These are phyloP conservation scores for Sugiyamaella americana DNA, from an alignment of 805 yeast species.

Conservation along the genomic window DNA sequence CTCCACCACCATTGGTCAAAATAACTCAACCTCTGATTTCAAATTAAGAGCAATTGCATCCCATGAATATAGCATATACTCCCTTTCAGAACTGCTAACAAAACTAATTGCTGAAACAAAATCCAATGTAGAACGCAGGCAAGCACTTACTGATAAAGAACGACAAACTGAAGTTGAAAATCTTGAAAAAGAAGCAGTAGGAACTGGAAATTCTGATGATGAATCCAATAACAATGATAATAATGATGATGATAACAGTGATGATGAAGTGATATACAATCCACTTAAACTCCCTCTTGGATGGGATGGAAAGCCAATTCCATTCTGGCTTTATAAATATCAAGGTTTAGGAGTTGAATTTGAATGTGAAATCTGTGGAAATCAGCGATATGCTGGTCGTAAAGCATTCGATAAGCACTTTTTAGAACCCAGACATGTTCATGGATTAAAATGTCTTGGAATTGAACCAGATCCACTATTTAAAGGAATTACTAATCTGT, in stretches of 20 bases:
- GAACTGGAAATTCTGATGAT: slow-evolving; percentile 20
- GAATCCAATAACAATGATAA: slow-evolving; percentile 15
- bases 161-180: slow-evolving; percentile 49
- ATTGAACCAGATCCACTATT: slow-evolving; percentile 50
- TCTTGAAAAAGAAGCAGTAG: slow-evolving; percentile 29
- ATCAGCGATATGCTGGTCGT: slow-evolving; percentile 65
- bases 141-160: slow-evolving; percentile 67
- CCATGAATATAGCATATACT: slow-evolving; percentile 38
- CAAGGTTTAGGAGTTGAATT: slow-evolving; percentile 75
- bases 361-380: slow-evolving; percentile 83
- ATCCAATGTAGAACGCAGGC: slow-evolving; percentile 52
- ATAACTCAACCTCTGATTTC: slow-evolving; percentile 1
- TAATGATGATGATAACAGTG: slow-evolving; percentile 32
- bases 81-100: slow-evolving; percentile 35
- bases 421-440: slow-evolving; percentile 56
- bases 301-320: slow-evolving; percentile 86
- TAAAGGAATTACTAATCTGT: slow-evolving; percentile 57
- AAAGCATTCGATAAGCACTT: slow-evolving; percentile 70
- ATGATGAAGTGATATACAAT: slow-evolving; percentile 33
- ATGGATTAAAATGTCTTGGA: slow-evolving; percentile 73
- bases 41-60: slow-evolving; percentile 24
- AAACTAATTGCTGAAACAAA: slow-evolving; percentile 46
- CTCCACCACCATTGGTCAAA: neutral
- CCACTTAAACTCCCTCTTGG: slow-evolving; percentile 70
- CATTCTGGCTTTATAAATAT: slow-evolving; percentile 85